phyloP scores from a whole-genome alignment of 208 protist genomes.

The Leishmania amazonensis region DNA sequence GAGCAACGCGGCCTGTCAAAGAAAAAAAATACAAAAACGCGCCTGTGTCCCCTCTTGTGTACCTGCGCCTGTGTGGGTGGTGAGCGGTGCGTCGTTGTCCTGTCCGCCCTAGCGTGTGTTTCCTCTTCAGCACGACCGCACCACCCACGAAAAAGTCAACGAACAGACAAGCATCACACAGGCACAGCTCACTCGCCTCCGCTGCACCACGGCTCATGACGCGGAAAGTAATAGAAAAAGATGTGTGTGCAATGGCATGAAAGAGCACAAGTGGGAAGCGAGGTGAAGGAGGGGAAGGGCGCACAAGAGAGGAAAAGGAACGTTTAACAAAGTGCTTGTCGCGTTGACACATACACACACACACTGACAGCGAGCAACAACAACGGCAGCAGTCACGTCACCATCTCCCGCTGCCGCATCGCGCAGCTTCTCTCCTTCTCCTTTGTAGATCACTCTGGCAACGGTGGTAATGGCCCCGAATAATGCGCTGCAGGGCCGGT shows the following conservation, averaged over 20 bases:
- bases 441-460: not conserved
- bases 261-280: not conserved
- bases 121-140: not conserved
- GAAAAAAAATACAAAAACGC: not conserved
- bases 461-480: not conserved
- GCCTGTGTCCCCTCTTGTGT: not conserved
- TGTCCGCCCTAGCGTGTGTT: not conserved
- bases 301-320: not conserved
- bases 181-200: too few relatives aligned
- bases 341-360: not conserved
- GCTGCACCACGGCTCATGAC: not conserved
- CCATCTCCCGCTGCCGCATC: not conserved
- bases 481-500: not conserved
- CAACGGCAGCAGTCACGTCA: not conserved
- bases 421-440: not conserved
- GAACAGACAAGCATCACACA: too few relatives aligned
- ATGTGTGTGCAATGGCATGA: not conserved
- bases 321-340: not conserved
- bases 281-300: not conserved
- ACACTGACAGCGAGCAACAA: not conserved
- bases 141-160: too few relatives aligned
- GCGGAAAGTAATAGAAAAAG: not conserved
- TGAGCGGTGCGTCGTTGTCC: not conserved
- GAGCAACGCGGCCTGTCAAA: not conserved
- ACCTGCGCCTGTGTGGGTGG: not conserved